phyloP scores from a whole-genome alignment of 371 early-diverging fungal species.

The Mortierella sp. region DNA sequence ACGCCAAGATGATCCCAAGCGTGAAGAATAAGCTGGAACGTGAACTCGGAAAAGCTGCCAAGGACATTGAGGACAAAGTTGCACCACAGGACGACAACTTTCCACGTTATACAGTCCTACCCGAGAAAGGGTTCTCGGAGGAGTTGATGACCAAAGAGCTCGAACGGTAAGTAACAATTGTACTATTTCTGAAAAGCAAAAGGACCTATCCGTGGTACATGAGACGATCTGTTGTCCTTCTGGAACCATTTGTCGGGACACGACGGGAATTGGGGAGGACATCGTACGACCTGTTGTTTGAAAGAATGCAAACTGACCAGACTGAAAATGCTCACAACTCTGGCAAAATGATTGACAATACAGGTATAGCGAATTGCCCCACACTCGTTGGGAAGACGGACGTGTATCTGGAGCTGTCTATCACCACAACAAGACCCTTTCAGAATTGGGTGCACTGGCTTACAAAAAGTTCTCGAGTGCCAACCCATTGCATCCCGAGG shows the following conservation, averaged over 20 bases:
- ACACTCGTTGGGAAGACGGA: slow-evolving; percentile 87
- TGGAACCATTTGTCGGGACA: too few relatives aligned
- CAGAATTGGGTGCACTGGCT: slow-evolving; percentile 79
- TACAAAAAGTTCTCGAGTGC: slow-evolving; percentile 85
- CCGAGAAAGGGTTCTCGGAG: slow-evolving; percentile 71
- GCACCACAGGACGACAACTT: slow-evolving; percentile 71
- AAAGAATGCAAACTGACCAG: too few relatives aligned
- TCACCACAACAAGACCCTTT: slow-evolving; percentile 87
- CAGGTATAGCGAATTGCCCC: slow-evolving; percentile 57
- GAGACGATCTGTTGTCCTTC: too few relatives aligned
- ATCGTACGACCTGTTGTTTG: too few relatives aligned
- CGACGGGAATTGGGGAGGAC: too few relatives aligned
- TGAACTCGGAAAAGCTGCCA: slow-evolving; percentile 74
- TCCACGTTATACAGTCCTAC: slow-evolving; percentile 71
- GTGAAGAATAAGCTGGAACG: slow-evolving; percentile 66
- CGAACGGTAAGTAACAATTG: slow-evolving; percentile 55
- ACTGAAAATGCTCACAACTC: not conserved
- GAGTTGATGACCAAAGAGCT: slow-evolving; percentile 69
- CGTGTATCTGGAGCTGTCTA: slow-evolving; percentile 93
- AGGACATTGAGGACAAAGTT: slow-evolving; percentile 80
- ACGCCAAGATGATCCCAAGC: slow-evolving; percentile 65
- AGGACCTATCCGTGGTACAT: too few relatives aligned
- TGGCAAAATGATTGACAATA: slow-evolving; percentile 1
- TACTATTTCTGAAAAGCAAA: too few relatives aligned
- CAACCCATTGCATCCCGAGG: slow-evolving; percentile 95